A percentile compares a stretch with the other conserved stretches of the same genome.
These are phyloP conservation scores for Ogataea methanolica DNA, from an alignment of 805 yeast genomes.

Conservation along the genomic window DNA sequence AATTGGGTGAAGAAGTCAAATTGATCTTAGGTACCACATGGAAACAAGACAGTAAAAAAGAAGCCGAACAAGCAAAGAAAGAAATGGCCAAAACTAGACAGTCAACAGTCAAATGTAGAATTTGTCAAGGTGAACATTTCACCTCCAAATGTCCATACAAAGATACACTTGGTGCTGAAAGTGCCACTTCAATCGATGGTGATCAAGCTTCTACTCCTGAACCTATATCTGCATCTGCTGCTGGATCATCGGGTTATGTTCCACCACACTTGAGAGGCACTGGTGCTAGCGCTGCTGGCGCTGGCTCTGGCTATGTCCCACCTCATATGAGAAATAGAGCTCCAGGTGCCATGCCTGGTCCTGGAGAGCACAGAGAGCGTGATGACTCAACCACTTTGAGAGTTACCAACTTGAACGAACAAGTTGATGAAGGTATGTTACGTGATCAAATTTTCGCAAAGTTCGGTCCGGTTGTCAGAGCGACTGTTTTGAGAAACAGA, in stretches of 20 bases:
- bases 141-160: conserved; percentile 94
- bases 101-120: conserved; percentile 65
- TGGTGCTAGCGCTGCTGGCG: conserved; percentile 24
- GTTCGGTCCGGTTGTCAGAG: conserved; percentile 68
- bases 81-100: conserved; percentile 50
- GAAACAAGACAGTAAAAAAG: conserved; percentile 74
- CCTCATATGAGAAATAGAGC: conserved; percentile 46
- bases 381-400: conserved; percentile 87
- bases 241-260: conserved; percentile 43
- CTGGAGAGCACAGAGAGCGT: conserved; percentile 39
- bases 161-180: conserved; percentile 64
- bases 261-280: conserved; percentile 28
- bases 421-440: conserved; percentile 77
- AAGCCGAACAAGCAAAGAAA: conserved; percentile 50
- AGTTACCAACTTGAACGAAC: conserved; percentile 84
- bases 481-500: conserved; percentile 81
- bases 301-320: conserved; percentile 50
- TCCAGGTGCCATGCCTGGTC: conserved; percentile 15
- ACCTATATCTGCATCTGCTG: conserved; percentile 15
- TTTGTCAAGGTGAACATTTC: conserved; percentile 92
- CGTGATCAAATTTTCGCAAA: conserved; percentile 52
- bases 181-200: conserved; percentile 11
- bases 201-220: conserved; percentile 14
- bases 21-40: conserved; percentile 70
- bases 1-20: conserved; percentile 78